Conservation (phyloP, 495 filamentous ascomycete genomes). For the Penicillium subrubescens region DNA sequence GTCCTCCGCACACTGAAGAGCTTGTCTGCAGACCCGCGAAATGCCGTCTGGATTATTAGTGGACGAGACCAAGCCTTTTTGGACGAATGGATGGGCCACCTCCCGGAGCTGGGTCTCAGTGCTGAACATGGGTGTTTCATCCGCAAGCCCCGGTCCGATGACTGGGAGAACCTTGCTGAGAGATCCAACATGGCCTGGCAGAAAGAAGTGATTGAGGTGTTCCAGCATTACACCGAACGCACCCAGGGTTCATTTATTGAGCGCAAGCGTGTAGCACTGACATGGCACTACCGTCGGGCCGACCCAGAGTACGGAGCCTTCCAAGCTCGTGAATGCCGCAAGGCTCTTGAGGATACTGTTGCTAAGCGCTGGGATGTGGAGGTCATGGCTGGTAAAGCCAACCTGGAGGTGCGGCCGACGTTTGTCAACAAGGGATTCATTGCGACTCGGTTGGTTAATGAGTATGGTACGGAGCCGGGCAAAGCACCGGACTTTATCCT, state of each 20-base stretch:
- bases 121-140: conserved; percentile 97
- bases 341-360: conserved; percentile 72
- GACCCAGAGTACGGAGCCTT: conserved; percentile 80
- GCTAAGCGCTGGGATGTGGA: conserved; percentile 81
- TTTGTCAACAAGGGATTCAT: conserved; percentile 98
- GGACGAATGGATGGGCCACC: conserved; percentile 83
- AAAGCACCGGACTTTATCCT: conserved; percentile 75
- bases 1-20: conserved; percentile 76
- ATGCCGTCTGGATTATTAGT: conserved; percentile 97
- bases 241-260: conserved; percentile 92
- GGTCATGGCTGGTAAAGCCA: conserved; percentile 94
- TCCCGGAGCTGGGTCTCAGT: conserved; percentile 79
- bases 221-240: conserved; percentile 80
- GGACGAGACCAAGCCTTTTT: conserved; percentile 90
- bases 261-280: conserved; percentile 85
- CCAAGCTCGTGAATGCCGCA: conserved; percentile 74
- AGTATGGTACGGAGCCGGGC: conserved; percentile 55
- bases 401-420: conserved; percentile 92
- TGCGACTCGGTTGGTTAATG: conserved; percentile 71
- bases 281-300: conserved; percentile 94
- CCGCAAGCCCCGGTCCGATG: conserved; percentile 65
- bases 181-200: conserved; percentile 88
- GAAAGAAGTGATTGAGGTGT: conserved; percentile 73
- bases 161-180: conserved; percentile 87
- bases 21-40: conserved; percentile 76